phyloP scores from a whole-genome alignment of 345 rosid species.

The Citrus medica region DNA sequence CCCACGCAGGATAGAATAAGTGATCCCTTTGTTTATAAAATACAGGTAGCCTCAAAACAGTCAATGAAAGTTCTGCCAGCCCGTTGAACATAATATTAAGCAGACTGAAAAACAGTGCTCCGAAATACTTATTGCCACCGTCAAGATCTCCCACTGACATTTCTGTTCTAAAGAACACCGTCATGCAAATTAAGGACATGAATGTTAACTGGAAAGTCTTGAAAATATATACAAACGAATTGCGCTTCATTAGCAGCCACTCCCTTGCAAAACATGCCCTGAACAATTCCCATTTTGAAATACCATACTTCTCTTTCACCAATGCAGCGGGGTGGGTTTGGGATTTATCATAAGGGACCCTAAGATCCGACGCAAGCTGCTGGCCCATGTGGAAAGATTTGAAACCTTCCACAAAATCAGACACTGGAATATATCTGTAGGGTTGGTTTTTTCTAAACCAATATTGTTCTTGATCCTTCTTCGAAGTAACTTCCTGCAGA shows the following conservation, averaged over 20 bases:
- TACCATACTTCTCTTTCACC: conserved; percentile 59
- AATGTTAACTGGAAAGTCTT: conserved; percentile 51
- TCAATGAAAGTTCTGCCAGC: conserved; percentile 59
- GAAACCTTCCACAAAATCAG: conserved; percentile 47
- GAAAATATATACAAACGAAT: conserved; percentile 50
- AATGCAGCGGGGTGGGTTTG: conserved; percentile 59
- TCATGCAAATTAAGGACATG: conserved; percentile 46
- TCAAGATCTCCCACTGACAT: conserved; percentile 37
- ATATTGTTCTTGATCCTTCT: conserved; percentile 77
- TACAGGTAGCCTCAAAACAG: conserved; percentile 57
- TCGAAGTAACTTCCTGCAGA: conserved; percentile 74
- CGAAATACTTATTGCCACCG: conserved; percentile 48
- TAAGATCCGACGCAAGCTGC: conserved; percentile 38
- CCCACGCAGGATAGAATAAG: conserved; percentile 71
- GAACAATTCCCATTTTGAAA: conserved; percentile 64
- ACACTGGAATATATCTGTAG: conserved; percentile 45
- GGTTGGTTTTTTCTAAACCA: conserved; percentile 56
- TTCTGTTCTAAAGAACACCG: conserved; percentile 55
- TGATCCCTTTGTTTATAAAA: conserved; percentile 77
- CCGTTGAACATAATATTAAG: conserved; percentile 68
- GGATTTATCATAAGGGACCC: conserved; percentile 52
- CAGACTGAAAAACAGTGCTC: conserved; percentile 59
- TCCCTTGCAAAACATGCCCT: conserved; percentile 69
- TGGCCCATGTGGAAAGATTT: conserved; percentile 49
- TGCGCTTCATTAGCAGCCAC: conserved; percentile 72